Percentiles rank a stretch among this genome's conserved stretches.
Evolutionary conservation across 1,284 basidiomycete species (phyloP).

Genomic region (Pseudozyma thailandica): DNA sequence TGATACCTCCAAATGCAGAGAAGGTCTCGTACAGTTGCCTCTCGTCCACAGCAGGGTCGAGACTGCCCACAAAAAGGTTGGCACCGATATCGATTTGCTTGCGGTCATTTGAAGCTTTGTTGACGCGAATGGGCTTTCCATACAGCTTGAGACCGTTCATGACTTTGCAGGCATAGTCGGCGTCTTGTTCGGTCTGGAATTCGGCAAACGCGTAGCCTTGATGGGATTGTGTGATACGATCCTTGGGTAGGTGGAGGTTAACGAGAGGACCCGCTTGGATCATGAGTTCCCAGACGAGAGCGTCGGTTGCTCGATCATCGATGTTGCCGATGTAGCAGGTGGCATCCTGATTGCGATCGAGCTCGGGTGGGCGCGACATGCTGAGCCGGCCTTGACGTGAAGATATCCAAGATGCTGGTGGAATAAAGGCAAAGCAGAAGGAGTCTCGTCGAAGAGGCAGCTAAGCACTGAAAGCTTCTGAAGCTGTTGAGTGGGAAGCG

Average conservation of each 20-base stretch:
- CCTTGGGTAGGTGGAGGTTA: constrained; percentile 87
- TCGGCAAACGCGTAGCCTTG: constrained; percentile 99
- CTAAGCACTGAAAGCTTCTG: not conserved
- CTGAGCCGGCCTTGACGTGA: not conserved
- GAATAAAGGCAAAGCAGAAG: not conserved
- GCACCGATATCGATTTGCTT: constrained; percentile 98
- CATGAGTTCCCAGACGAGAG: constrained; percentile 98
- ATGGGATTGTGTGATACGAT: constrained; percentile 95
- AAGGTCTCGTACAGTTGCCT: constrained; percentile 92
- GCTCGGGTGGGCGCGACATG: constrained; percentile 57
- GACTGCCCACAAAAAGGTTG: constrained; percentile 93
- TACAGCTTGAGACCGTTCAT: constrained; percentile 99
- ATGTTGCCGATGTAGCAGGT: constrained; percentile 79
- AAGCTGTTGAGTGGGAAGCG: not conserved
- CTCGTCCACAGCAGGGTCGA: constrained; percentile 95
- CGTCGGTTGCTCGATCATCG: constrained; percentile 92
- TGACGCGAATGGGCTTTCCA: constrained; percentile 97
- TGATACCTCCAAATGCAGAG: constrained; percentile 89
- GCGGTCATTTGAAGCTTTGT: constrained; percentile 93
- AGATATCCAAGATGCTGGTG: not conserved
- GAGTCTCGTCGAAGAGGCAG: not conserved
- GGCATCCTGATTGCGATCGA: constrained; percentile 67
- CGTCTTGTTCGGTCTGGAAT: constrained; percentile 96
- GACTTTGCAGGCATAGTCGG: constrained; percentile 98
- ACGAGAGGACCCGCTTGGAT: constrained; percentile 96